A percentile compares a stretch with the other conserved stretches of the same genome.
phyloP scores from a whole-genome alignment of 169 alveolate genomes.

The Plasmodium gallinaceum region DNA sequence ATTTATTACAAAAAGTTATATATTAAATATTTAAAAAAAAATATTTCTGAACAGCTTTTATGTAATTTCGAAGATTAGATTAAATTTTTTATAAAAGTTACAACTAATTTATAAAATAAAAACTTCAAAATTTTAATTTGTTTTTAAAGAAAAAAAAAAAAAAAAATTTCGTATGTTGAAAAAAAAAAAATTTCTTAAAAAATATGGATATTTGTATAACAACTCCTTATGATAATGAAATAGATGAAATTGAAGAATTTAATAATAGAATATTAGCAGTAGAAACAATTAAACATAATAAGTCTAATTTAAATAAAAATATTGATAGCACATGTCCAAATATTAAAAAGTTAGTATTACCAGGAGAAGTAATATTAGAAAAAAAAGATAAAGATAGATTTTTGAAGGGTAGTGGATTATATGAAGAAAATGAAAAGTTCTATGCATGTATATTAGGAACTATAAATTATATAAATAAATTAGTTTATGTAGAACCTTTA shows the following conservation, averaged over 20 bases:
- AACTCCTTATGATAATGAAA: conserved; percentile 75
- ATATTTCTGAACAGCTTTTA: too few species aligned
- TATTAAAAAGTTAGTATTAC: conserved; percentile 66
- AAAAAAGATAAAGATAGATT: conserved; percentile 62
- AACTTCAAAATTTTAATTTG: neutral
- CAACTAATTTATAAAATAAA: too few species aligned
- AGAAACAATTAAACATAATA: conserved; percentile 54
- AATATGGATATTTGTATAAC: conserved; percentile 64
- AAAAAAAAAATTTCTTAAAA: neutral
- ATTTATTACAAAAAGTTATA: too few species aligned
- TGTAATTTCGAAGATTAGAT: too few species aligned
- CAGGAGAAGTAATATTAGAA: conserved; percentile 71
- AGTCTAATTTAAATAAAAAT: conserved; percentile 20
- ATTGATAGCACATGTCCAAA: conserved; percentile 51
- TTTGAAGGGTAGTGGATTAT: conserved; percentile 73
- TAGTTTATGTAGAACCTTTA: conserved; percentile 89
- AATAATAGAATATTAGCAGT: conserved; percentile 37
- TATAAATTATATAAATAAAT: conserved; percentile 84
- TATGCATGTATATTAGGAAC: conserved; percentile 67
- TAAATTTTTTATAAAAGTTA: too few species aligned
- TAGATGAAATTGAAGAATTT: conserved; percentile 70
- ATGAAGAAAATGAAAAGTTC: conserved; percentile 66
- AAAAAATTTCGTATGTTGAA: neutral
- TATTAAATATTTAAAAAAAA: too few species aligned
- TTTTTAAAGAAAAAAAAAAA: neutral